A percentile compares a stretch with the other conserved stretches of the same genome.
Evolutionary conservation across 306 rosid species (phyloP).

Genomic region (Vachellia pachyceras): DNA sequence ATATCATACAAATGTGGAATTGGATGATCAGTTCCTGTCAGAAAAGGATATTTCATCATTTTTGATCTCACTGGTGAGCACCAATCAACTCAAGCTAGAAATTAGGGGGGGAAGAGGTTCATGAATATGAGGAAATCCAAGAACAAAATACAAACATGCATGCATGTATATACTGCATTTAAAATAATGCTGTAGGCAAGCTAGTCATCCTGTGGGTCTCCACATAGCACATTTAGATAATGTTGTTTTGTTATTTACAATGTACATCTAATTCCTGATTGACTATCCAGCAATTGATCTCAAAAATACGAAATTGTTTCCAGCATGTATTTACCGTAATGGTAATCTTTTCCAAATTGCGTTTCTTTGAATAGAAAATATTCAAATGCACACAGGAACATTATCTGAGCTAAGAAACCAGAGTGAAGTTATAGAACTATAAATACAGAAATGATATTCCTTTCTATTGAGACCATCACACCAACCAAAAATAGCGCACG

Average conservation of each 20-base stretch:
- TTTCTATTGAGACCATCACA: conserved; percentile 6
- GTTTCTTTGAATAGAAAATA: conserved; percentile 16
- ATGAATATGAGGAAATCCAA: conserved; percentile 15
- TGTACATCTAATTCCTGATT: neutral
- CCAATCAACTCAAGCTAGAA: conserved; percentile 22
- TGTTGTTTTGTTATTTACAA: neutral
- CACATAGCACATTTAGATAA: neutral
- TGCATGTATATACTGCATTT: neutral
- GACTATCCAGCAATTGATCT: neutral
- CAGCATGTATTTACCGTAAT: neutral
- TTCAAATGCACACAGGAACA: conserved; percentile 24
- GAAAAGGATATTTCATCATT: conserved; percentile 30
- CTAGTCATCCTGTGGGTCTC: conserved; percentile 1
- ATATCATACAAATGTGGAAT: conserved; percentile 86
- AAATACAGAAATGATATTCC: neutral
- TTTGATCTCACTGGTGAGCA: neutral
- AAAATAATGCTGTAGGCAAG: neutral
- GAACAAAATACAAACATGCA: neutral
- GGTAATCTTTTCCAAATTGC: neutral
- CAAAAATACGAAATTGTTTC: neutral
- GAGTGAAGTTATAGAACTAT: conserved; percentile 11
- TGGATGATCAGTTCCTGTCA: conserved; percentile 91
- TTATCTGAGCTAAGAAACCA: conserved; percentile 15
- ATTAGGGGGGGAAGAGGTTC: conserved; percentile 3
- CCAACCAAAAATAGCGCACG: conserved; percentile 10